These are phyloP conservation scores for Curvularia sp. DNA, from an alignment of 2,329 filamentous ascomycete genomes.

Conservation along the genomic window DNA sequence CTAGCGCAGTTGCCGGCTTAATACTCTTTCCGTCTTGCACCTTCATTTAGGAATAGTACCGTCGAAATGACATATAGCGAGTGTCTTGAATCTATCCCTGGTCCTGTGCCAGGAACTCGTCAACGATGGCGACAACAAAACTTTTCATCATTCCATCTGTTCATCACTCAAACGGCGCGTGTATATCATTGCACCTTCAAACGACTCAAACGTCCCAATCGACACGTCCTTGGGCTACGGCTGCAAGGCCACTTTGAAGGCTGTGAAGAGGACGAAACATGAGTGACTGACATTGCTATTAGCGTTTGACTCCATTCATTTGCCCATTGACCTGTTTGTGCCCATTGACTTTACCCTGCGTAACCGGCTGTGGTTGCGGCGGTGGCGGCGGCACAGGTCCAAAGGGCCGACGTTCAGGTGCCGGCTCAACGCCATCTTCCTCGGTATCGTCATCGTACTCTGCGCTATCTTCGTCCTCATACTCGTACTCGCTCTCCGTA, in stretches of 20 bases:
- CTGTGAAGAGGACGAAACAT: slow-evolving; percentile 10
- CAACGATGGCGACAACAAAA: not conserved
- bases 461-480: slow-evolving; percentile 56
- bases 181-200: not conserved
- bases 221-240: not conserved
- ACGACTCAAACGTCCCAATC: not conserved
- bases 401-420: slow-evolving; percentile 45
- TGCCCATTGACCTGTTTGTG: slow-evolving; percentile 51
- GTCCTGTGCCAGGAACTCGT: not conserved
- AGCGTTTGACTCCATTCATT: slow-evolving; percentile 51
- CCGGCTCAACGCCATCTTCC: slow-evolving; percentile 58
- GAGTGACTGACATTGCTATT: slow-evolving; percentile 29
- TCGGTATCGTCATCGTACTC: slow-evolving; percentile 64
- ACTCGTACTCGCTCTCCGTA: slow-evolving; percentile 53
- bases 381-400: slow-evolving; percentile 50
- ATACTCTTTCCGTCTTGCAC: not conserved
- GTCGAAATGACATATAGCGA: not conserved
- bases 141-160: not conserved
- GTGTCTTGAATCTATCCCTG: not conserved
- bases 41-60: not conserved
- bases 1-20: not conserved
- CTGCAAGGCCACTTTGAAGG: not conserved
- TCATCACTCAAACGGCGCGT: not conserved
- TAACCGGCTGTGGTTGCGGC: slow-evolving; percentile 42
- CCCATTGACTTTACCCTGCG: slow-evolving; percentile 47